Evolutionary conservation across 495 filamentous ascomycete species (phyloP), one percentile per base, ranked within the genome.

Genomic region (Annulohypoxylon nitens): DNA sequence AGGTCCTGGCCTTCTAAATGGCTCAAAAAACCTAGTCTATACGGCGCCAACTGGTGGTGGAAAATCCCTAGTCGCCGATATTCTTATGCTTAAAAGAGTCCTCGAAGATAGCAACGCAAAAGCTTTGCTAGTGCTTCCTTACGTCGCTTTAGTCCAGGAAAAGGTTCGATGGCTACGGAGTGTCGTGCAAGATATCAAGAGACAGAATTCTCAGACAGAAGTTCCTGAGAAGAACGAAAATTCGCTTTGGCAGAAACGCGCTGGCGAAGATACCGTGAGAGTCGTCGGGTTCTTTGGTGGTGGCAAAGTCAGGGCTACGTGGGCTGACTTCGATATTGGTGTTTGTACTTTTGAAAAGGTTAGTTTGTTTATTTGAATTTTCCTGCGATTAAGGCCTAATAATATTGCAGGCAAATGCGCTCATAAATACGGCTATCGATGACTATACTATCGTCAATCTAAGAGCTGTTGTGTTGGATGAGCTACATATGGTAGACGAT

Each of bases 261-360:
- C 80, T 33, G 84, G 84, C 68, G 82, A 84, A 62, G 84, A 84
- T 50, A 78, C 76, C 10, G 67, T 95, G 11, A 86, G 88, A 60
- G 87, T 94, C 2, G 88, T 89, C 16, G 93, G 92, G 0, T 93
- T 90, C 75, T 94, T 93, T 78, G 92, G 92, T 6, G 93, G 92
- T 4, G 90, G 87, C 68, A 91, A 88, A 74, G 83, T 86, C 23
- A 86, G 88, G 58, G 80, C 86, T 9, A 88, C 85, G 1, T 94
- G 92, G 92, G 83, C 85, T 25, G 93, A 95, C 75, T 88, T 92
- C 58, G 93, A 96, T 78, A 88, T 96, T 66, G 93, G 88, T 2
- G 86, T 95, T 50, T 95, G 92, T 79, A 95, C 93, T 7, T 92
- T 94, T 63, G 93, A 96, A 77, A 96, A 94, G 89, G 92, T 91